A percentile compares a stretch with the other conserved stretches of the same genome.
These are phyloP conservation scores for Allium cepa DNA, from an alignment of 106 monocot genomes.

Conservation along the genomic window DNA sequence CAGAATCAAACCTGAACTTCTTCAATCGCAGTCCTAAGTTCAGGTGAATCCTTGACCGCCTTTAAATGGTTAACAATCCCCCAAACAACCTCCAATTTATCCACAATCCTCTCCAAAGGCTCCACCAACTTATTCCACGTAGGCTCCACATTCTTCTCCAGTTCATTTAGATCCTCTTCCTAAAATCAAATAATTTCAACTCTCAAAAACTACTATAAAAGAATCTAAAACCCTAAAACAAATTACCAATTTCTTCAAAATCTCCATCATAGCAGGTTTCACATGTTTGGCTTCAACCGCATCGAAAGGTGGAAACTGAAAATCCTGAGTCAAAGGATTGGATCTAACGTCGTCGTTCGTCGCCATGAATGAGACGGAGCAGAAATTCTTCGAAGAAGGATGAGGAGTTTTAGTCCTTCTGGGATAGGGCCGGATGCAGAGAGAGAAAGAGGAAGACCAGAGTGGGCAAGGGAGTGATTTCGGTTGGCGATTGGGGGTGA, in stretches of 20 bases:
- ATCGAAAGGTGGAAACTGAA: constrained; percentile 85
- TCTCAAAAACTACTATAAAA: neutral
- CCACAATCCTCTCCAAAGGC: constrained; percentile 83
- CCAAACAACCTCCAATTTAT: constrained; percentile 82
- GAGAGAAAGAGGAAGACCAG: constrained; percentile 48
- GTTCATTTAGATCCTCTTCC: constrained; percentile 68
- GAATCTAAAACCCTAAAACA: constrained; percentile 10
- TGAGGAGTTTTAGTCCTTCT: constrained; percentile 8
- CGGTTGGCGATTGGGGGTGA: neutral
- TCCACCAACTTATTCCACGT: constrained; percentile 84
- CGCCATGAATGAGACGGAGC: constrained; percentile 12
- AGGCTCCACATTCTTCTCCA: constrained; percentile 78
- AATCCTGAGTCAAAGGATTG: constrained; percentile 66
- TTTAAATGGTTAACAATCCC: constrained; percentile 88
- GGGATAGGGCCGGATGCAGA: constrained; percentile 14
- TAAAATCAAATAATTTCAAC: constrained; percentile 14
- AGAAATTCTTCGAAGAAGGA: constrained; percentile 4
- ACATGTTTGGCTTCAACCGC: constrained; percentile 72
- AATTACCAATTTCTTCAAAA: constrained; percentile 52
- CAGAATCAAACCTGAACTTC: constrained; percentile 68
- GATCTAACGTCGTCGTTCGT: constrained; percentile 14
- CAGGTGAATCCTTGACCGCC: constrained; percentile 82
- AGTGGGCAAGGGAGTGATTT: constrained; percentile 12
- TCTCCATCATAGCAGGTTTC: constrained; percentile 56
- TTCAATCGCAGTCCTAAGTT: constrained; percentile 88